Base-by-base conservation (phyloP, 1,284 basidiomycete genomes). In the Flammula alnicola region DNA sequence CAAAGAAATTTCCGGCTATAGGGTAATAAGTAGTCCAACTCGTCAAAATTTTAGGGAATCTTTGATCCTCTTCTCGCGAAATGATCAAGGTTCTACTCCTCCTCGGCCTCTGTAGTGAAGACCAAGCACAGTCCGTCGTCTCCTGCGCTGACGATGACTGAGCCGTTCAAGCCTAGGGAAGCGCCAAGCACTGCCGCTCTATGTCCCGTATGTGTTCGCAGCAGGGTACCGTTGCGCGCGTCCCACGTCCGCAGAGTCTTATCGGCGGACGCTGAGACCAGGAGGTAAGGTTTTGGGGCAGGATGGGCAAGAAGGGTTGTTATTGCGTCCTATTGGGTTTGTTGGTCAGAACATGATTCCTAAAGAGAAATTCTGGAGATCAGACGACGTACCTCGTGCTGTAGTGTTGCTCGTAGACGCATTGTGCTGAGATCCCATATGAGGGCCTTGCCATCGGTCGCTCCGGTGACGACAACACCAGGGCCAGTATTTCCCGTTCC, bases 401-500 rank as follows among this genome's bases (percentile, higher is more conserved):
- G 77, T 5, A 95, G 73, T 23, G 91, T 92, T 17, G 86, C 80
- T 49, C 95, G 81, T 40, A 94, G 68, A 51, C 89, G 80, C 76
- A 90, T 91, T 10, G 92, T 93, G 39, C 80, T 80, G 31, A 96
- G 77, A 71, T 99, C 96, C 94, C 95, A 98, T 35, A 98, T 86
- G 63, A 91, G 93, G 20, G 88, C 89, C 67, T 92, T 95, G 0
- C 95, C 95, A 65, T 99, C 97, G 7, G 95, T 98, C 2, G 84
- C 94, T 6, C 91, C 95, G 1, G 91, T 95, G 1, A 95, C 84
- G 22, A 89, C 89, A 11, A 92, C 81, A 26, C 88, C 86, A 38
- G 79, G 78, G 5, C 78, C 84, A 9, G 57, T 49, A 36, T 67
- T 74, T 38, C 65, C 77, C 9, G 69, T 78, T 32, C 83, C 81